These are phyloP conservation scores for Termitomyces sp. DNA, from an alignment of 768 basidiomycete genomes.

Conservation along the genomic window DNA sequence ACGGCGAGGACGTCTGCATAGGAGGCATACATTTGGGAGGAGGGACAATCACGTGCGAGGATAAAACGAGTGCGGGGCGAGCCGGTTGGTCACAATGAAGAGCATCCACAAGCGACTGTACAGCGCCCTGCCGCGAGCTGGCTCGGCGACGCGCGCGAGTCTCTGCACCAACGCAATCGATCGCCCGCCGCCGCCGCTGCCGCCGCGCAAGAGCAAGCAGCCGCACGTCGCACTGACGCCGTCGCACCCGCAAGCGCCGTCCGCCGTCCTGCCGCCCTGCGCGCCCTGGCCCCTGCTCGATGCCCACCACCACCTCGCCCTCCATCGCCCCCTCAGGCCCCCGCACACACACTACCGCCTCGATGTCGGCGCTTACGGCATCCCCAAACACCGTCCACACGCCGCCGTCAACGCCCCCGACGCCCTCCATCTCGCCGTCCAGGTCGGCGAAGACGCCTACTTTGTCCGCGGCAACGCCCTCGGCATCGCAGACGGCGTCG, in stretches of 20 bases:
- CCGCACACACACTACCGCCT: constrained; percentile 30
- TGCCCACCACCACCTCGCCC: background rate
- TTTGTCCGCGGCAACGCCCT: constrained; percentile 79
- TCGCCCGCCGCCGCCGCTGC: background rate
- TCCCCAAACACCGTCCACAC: constrained; percentile 51
- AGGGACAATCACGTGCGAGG: background rate
- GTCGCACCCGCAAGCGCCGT: background rate
- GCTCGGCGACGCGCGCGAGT: background rate
- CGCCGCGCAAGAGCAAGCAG: background rate
- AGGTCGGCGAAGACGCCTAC: constrained; percentile 92
- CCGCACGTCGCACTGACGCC: background rate
- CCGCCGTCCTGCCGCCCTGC: background rate
- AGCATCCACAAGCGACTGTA: background rate
- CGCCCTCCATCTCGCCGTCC: constrained; percentile 47
- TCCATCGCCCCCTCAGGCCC: background rate
- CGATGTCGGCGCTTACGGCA: constrained; percentile 80
- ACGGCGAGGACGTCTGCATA: constrained; percentile 6
- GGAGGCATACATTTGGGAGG: background rate
- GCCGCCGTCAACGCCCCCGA: constrained; percentile 21
- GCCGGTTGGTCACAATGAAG: background rate
- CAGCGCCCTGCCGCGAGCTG: background rate
- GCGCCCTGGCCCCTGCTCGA: background rate
- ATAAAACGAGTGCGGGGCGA: background rate
- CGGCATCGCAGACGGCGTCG: constrained; percentile 94
- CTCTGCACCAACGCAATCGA: background rate